These are phyloP conservation scores for Pseudogymnoascus sp. DNA, from an alignment of 2,329 filamentous ascomycete species.

Conservation along the genomic window DNA sequence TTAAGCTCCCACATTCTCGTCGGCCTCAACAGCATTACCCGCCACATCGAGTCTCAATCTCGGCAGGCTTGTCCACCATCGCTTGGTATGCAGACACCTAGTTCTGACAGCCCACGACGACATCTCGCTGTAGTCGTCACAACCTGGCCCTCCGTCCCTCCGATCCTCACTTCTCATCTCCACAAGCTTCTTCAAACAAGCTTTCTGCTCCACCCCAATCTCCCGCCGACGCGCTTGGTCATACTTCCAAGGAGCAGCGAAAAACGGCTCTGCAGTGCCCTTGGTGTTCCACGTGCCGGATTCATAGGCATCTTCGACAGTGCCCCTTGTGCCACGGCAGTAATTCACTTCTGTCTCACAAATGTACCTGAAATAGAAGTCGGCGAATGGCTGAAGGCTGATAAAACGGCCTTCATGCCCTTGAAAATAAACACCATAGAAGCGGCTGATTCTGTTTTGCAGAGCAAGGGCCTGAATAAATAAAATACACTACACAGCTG, in stretches of 20 bases:
- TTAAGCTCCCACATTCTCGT: slow-evolving; percentile 53
- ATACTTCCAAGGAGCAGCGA: slow-evolving; percentile 56
- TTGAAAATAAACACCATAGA: slow-evolving; percentile 43
- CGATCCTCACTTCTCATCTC: slow-evolving; percentile 53
- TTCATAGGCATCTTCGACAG: slow-evolving; percentile 52
- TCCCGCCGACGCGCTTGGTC: slow-evolving; percentile 48
- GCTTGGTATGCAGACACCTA: neutral
- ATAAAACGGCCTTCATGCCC: slow-evolving; percentile 33
- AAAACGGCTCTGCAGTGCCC: slow-evolving; percentile 45
- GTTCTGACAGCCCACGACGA: neutral
- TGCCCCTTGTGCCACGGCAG: slow-evolving; percentile 48
- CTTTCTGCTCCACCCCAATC: slow-evolving; percentile 35
- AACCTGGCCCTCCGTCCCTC: slow-evolving; percentile 48
- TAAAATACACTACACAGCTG: neutral
- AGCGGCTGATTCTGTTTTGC: slow-evolving; percentile 23
- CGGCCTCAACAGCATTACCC: slow-evolving; percentile 58
- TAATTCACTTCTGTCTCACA: slow-evolving; percentile 49
- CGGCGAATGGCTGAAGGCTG: slow-evolving; percentile 47
- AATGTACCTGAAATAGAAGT: slow-evolving; percentile 46
- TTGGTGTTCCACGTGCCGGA: slow-evolving; percentile 58
- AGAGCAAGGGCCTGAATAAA: slow-evolving; percentile 11
- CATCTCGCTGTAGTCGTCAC: slow-evolving; percentile 47
- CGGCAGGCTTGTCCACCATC: slow-evolving; percentile 13
- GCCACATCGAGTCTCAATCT: slow-evolving; percentile 37
- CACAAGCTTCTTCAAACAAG: slow-evolving; percentile 48